These are phyloP conservation scores for Lactarius tabidus DNA, from an alignment of 768 basidiomycete genomes.

Conservation along the genomic window DNA sequence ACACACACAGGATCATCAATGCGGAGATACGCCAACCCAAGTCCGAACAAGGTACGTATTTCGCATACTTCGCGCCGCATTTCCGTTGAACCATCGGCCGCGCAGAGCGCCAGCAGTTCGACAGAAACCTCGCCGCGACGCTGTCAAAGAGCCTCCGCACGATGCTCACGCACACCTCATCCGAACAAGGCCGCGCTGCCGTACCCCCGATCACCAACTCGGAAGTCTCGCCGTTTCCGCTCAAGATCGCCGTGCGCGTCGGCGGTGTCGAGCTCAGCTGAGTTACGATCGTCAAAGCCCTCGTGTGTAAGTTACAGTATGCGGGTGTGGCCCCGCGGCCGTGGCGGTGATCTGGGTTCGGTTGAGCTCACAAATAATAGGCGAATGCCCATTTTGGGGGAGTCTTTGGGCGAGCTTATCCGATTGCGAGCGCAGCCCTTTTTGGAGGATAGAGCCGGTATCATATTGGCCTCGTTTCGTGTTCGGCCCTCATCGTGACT, in stretches of 20 bases:
- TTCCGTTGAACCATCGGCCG: no score
- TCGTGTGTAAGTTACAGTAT: no score
- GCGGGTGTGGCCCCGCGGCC: background rate
- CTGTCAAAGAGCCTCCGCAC: slow-evolving; percentile 63
- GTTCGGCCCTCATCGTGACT: background rate
- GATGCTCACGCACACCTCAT: slow-evolving; percentile 75
- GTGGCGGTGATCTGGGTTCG: background rate
- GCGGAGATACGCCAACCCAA: slow-evolving; percentile 74
- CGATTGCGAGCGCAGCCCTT: no score
- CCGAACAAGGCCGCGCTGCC: slow-evolving; percentile 65
- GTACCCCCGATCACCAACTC: slow-evolving; percentile 79
- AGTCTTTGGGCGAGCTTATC: background rate
- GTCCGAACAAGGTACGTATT: slow-evolving; percentile 51
- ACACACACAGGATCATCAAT: slow-evolving; percentile 60
- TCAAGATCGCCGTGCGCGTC: slow-evolving; percentile 62
- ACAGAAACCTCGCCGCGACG: slow-evolving; percentile 53
- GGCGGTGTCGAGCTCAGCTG: slow-evolving; percentile 60
- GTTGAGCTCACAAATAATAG: background rate
- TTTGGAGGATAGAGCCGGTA: background rate
- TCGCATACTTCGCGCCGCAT: no score
- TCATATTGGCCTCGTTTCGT: background rate
- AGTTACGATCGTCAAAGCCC: slow-evolving; percentile 44
- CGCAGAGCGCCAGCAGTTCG: slow-evolving; percentile 48
- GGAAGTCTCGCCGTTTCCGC: slow-evolving; percentile 73
- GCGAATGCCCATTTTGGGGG: background rate